A percentile compares a stretch with the other conserved stretches of the same genome.
phyloP scores from a whole-genome alignment of 306 rosid species.

The Medicago arabica region DNA sequence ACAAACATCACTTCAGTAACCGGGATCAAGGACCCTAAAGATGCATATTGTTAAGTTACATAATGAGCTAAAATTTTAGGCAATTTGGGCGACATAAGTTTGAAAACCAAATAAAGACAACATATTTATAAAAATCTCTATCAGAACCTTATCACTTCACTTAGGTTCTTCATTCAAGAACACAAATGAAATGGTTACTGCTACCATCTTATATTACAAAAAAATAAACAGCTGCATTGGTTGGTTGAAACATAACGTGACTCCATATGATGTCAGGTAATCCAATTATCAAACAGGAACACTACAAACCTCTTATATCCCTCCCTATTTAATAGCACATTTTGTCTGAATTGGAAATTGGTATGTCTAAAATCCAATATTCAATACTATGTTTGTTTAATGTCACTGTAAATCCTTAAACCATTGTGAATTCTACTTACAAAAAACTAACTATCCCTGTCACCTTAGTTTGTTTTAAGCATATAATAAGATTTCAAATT shows the following conservation, averaged over 20 bases:
- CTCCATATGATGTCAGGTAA: not conserved
- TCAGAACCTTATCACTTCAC: not conserved
- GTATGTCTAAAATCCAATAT: not conserved
- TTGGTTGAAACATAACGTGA: conserved; percentile 3
- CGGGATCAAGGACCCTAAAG: not conserved
- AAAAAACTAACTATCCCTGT: not conserved
- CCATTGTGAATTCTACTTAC: not conserved
- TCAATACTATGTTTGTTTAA: not conserved
- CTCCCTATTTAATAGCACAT: not conserved
- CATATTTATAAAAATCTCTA: not conserved
- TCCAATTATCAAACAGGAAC: not conserved
- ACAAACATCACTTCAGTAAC: conserved; percentile 1
- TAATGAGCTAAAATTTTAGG: not conserved
- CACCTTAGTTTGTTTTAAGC: not conserved
- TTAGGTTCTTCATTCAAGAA: not conserved
- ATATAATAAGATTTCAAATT: not conserved
- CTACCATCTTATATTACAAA: not conserved
- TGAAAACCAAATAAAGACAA: not conserved
- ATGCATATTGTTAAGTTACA: not conserved
- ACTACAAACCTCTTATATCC: not conserved
- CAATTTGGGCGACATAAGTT: not conserved
- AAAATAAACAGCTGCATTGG: conserved; percentile 2
- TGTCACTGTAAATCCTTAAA: not conserved
- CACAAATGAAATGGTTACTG: not conserved
- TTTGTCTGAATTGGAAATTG: not conserved